phyloP scores from a whole-genome alignment of 495 filamentous ascomycete genomes.

The Sabuloglossum arenarium region DNA sequence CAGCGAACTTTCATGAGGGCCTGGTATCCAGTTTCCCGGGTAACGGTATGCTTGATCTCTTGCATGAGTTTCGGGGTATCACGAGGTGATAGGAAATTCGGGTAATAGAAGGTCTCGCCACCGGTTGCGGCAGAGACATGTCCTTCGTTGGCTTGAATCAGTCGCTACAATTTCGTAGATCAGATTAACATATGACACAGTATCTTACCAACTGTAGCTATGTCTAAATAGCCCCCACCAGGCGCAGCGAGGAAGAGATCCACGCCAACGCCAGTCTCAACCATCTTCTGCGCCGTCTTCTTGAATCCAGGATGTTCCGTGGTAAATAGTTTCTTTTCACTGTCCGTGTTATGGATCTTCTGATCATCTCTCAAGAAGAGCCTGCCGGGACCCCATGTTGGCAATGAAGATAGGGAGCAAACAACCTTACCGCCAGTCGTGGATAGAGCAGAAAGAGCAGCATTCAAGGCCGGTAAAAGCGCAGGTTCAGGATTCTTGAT shows the following conservation, averaged over 20 bases:
- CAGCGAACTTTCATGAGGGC: conserved; percentile 97
- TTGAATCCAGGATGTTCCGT: conserved; percentile 74
- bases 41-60: conserved; percentile 77
- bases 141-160: conserved; percentile 19
- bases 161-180: neutral
- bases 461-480: conserved; percentile 61
- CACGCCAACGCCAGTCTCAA: conserved; percentile 66
- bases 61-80: conserved; percentile 66
- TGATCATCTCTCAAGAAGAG: conserved; percentile 72
- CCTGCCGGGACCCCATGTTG: conserved; percentile 75
- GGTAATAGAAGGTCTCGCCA: conserved; percentile 88
- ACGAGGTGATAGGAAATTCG: conserved; percentile 75
- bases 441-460: conserved; percentile 60
- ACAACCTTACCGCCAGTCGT: conserved; percentile 83
- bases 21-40: conserved; percentile 84
- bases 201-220: conserved; percentile 73
- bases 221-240: conserved; percentile 74
- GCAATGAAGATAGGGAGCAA: conserved; percentile 62
- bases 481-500: conserved; percentile 80
- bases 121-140: conserved; percentile 61
- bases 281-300: conserved; percentile 70
- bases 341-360: conserved; percentile 69
- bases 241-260: conserved; percentile 91
- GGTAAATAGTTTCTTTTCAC: conserved; percentile 76
- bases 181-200: neutral